Evolutionary conservation across 2,329 filamentous ascomycete genomes (phyloP), one percentile per base, ranked within the genome.

Genomic region (Calonectria leucothoes): DNA sequence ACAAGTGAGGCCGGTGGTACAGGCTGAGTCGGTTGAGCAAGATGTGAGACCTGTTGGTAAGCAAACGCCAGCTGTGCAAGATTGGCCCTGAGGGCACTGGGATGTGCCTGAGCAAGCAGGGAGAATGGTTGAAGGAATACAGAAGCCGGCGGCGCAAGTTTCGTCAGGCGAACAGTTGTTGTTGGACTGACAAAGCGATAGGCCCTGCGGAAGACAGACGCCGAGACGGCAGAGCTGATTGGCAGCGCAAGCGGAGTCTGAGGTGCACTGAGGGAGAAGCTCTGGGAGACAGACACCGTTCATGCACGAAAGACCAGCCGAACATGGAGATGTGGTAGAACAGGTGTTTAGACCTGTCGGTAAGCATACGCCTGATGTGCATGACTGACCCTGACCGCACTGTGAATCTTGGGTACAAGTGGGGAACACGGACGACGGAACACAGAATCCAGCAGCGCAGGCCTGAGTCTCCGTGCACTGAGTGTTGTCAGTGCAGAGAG

Each of bases 371-470:
- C 33, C 37, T 4, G 61, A 48, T 10, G 55, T 66, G 3, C 69
- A 65, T 6, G 61, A 35, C 14, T 55, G 37, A 20, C 55, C 55
- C 2, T 61, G 55, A 27, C 55, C 55, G 33, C 67, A 70, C 11
- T 63, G 42, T 3, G 48, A 51, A 3, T 39, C 31, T 15, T 59
- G 45, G 6, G 55, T 55, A 25, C 67, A 70, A 15, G 45, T 31
- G 7, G 67, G 57, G 55, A 64, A 65, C 2, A 65, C 7, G 2
- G 57, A 37, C 3, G 63, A 66, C 6, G 67, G 6, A 7, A 70
- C 17, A 37, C 67, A 70, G 48, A 70, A 52, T 2, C 68, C 68
- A 6, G 29, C 68, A 14, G 57, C 64, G 27, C 68, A 70, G 6
- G 27, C 35, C 11, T 48, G 25, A 3, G 25, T 35, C 7, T n/a